These are phyloP conservation scores for Kwoniella pini DNA, from an alignment of 768 basidiomycete genomes.

Conservation along the genomic window DNA sequence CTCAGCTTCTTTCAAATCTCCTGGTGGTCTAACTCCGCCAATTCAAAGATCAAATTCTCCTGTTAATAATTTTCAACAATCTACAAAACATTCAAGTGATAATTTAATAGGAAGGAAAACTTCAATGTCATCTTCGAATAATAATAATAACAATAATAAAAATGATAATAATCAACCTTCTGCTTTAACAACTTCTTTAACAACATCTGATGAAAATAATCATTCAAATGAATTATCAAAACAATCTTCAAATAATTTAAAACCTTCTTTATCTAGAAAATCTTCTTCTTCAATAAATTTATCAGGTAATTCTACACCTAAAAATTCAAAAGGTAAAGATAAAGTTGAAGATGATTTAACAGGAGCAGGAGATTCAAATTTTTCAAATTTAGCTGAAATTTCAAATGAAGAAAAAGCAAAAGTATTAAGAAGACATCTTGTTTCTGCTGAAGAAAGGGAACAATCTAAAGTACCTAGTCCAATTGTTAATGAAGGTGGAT, in stretches of 20 bases:
- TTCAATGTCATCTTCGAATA: background rate
- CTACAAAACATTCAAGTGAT: conserved; percentile 15
- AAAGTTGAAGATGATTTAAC: background rate
- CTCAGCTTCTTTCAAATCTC: conserved; percentile 18
- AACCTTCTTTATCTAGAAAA: conserved; percentile 5
- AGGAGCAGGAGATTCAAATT: conserved; percentile 28
- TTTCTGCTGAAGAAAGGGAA: conserved; percentile 68
- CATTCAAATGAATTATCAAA: background rate
- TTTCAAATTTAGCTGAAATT: conserved; percentile 54
- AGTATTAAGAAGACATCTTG: conserved; percentile 76
- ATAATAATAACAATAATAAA: background rate
- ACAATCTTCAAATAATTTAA: background rate
- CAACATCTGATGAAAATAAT: background rate
- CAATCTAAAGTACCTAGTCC: conserved; percentile 46
- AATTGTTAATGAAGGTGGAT: conserved; percentile 29
- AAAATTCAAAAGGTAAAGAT: background rate
- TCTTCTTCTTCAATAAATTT: background rate
- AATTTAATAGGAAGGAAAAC: conserved; percentile 18
- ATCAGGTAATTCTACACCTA: conserved; percentile 23
- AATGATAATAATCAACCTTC: background rate
- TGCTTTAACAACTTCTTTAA: conserved; percentile 21
- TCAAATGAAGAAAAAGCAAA: conserved; percentile 81
- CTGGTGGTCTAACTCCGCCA: background rate
- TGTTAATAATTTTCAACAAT: background rate
- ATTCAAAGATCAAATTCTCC: background rate